Conservation (phyloP, 2,329 filamentous ascomycete species). For the Pestalotiopsis sp. region DNA sequence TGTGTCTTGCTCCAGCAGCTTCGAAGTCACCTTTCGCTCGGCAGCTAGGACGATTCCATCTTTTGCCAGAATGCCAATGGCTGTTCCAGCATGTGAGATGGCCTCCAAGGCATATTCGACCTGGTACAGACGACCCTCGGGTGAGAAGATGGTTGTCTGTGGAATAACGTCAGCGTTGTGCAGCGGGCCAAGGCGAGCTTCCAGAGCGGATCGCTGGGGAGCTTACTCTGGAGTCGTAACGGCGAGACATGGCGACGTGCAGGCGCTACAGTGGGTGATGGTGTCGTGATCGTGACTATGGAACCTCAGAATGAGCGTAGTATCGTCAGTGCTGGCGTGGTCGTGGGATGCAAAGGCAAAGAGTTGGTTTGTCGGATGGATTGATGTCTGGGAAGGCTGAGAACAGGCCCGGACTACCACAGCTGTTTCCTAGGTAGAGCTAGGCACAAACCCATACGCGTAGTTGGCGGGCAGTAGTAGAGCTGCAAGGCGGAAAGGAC, state of each 20-base stretch:
- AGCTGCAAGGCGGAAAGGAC: neutral
- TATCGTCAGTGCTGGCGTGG: neutral
- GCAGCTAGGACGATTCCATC: conserved; percentile 98
- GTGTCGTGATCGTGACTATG: neutral
- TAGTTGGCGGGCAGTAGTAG: neutral
- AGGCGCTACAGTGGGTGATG: neutral
- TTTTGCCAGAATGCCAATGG: conserved; percentile 93
- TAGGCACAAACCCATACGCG: conserved; percentile 16
- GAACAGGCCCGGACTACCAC: conserved; percentile 1
- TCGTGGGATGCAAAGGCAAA: neutral
- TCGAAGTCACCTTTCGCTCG: conserved; percentile 98
- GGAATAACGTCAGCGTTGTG: conserved; percentile 20
- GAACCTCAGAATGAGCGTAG: neutral
- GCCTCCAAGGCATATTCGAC: conserved; percentile 99
- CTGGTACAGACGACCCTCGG: conserved; percentile 96
- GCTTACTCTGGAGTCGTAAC: conserved; percentile 94
- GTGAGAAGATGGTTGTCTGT: conserved; percentile 99
- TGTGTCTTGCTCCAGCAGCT: conserved; percentile 98
- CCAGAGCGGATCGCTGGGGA: conserved; percentile 19
- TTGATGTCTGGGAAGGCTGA: conserved; percentile 12
- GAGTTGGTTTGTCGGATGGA: neutral
- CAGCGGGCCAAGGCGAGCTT: conserved; percentile 15
- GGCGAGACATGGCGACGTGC: conserved; percentile 76
- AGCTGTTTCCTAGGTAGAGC: conserved; percentile 5
- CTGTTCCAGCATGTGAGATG: conserved; percentile 97